Evolutionary conservation across 441 rosid genomes (phyloP).

Genomic region (Aquilaria agallochum): DNA sequence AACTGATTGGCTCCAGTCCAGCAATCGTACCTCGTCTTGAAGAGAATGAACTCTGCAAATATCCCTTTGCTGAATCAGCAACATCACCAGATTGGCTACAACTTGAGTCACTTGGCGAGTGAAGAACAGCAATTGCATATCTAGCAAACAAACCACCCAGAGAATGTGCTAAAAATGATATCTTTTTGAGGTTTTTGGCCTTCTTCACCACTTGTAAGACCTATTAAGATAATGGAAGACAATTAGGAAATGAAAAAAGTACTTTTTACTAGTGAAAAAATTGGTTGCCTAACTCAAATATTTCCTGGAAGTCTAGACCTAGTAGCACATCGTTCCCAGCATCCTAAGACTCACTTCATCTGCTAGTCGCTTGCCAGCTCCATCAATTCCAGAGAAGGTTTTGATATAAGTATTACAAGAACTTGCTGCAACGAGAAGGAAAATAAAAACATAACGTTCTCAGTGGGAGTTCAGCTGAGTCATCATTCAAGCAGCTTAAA

Average conservation of each 20-base stretch:
- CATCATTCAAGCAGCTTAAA: no score
- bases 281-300: conserved; percentile 1
- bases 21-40: conserved; percentile 59
- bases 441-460: not conserved
- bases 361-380: conserved; percentile 88
- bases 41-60: conserved; percentile 22
- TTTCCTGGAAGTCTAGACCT: conserved; percentile 1
- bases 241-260: not conserved
- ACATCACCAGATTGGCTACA: conserved; percentile 23
- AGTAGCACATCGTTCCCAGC: conserved; percentile 2
- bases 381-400: conserved; percentile 84
- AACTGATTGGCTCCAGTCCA: conserved; percentile 85
- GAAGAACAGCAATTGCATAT: conserved; percentile 70
- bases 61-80: conserved; percentile 25
- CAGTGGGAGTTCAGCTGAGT: no score
- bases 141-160: conserved; percentile 97
- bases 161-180: conserved; percentile 92
- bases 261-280: not conserved
- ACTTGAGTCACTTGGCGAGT: conserved; percentile 31
- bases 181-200: conserved; percentile 64
- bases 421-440: conserved; percentile 54
- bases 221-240: conserved; percentile 32
- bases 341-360: conserved; percentile 63
- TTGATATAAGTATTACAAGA: conserved; percentile 66
- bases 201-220: conserved; percentile 64